Evolutionary conservation across 176 grass and related monocot genomes (phyloP), one percentile per base, ranked within the genome.

Genomic region (Guadua angustifolia): DNA sequence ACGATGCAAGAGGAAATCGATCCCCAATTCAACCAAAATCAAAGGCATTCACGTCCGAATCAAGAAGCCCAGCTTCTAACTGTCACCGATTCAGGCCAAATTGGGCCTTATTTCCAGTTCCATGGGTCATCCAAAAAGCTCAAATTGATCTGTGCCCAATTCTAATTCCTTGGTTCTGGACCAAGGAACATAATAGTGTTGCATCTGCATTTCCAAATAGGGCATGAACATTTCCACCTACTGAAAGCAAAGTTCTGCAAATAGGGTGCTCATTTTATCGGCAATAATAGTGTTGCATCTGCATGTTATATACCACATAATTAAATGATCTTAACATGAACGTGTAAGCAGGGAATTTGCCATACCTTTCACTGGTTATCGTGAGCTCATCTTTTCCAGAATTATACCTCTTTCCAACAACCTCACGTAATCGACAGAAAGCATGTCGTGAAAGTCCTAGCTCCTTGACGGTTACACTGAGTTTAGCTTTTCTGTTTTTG

Each of bases 381-480:
- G 91, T 95, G 73, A 95, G 91, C 51, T 98, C 95, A 61, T 98
- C 95, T 86, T 86, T 91, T 71, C 95, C 95, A 73, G 95, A 88
- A 56, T 98, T 71, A 52, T 95, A 98, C 50, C 95, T 90, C 77
- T 95, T 93, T 32, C 95, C 95, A 84, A 98, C 93, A 77, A 98
- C 72, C 59, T 90, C 95, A 71, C 95, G 84, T 26, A 98, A 82
- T 73, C 95, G 86, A 66, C 74, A 65, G 78, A 82, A 90, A 64
- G 92, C 93, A 88, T 98, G 83, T 17, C 84, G 74, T 71, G 92
- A 91, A 84, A 98, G 91, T 58, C 95, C 91, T 42, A 95, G 84
- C 80, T 98, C 95, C 74, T 93, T 93, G 21, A 98, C 85, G 7
- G 95, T 95, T 61, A 98, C 91, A 86, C 90, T 82, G 79, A 95